A percentile compares a stretch with the other conserved stretches of the same genome.
Conservation (phyloP, 345 rosid genomes). For the Brassica nigra region DNA sequence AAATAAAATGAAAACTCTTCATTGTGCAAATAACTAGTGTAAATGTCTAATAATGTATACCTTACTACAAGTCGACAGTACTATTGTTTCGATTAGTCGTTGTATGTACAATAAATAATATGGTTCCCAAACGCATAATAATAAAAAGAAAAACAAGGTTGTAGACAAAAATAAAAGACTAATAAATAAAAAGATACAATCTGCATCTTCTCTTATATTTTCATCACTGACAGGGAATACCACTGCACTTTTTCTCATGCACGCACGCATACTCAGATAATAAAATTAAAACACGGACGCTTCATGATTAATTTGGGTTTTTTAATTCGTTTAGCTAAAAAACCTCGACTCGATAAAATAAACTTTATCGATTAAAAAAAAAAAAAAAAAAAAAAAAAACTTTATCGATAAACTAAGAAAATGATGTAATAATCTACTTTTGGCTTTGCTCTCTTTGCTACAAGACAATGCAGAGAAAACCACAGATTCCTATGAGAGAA, state of each 20-base stretch:
- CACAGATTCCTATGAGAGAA: conserved; percentile 44
- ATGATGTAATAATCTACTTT: conserved; percentile 42
- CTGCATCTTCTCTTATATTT: conserved; percentile 50
- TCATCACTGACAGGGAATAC: conserved; percentile 69
- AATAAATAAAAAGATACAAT: conserved; percentile 8
- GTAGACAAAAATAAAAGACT: neutral
- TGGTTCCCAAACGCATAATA: neutral
- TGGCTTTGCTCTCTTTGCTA: conserved; percentile 39
- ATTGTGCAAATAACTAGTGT: conserved; percentile 16
- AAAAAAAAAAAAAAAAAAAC: too few relatives aligned
- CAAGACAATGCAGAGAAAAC: conserved; percentile 50
- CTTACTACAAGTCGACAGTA: neutral
- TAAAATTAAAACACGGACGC: conserved; percentile 35
- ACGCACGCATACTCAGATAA: conserved; percentile 74
- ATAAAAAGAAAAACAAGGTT: neutral
- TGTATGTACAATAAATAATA: conserved; percentile 30
- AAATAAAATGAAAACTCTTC: conserved; percentile 15
- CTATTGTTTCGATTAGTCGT: conserved; percentile 34
- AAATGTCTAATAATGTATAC: conserved; percentile 21
- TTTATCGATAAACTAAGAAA: conserved; percentile 25
- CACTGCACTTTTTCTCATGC: conserved; percentile 79
- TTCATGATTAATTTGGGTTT: conserved; percentile 22
- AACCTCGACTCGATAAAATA: neutral
- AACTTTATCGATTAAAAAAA: neutral
- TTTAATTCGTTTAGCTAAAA: neutral